Evolutionary conservation across 768 basidiomycete species (phyloP).

Genomic region (Pisolithus microcarpus): DNA sequence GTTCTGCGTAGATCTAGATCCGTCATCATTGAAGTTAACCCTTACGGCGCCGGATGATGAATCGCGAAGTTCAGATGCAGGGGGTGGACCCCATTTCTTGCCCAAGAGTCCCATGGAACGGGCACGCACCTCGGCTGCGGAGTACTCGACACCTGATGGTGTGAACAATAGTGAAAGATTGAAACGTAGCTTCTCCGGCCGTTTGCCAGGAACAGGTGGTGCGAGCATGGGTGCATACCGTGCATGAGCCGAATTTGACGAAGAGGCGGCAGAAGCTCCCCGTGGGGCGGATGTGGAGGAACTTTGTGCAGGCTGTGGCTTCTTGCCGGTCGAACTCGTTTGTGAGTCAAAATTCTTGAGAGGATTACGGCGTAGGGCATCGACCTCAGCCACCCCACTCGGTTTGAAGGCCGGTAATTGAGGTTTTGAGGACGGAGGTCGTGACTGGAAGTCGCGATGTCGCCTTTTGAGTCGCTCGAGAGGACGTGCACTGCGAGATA

Average conservation of each 20-base stretch:
- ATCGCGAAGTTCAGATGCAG: slow-evolving; percentile 32
- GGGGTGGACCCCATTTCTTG: slow-evolving; percentile 77
- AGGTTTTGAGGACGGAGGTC: slow-evolving; percentile 28
- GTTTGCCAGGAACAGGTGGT: slow-evolving; percentile 59
- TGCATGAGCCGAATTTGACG: slow-evolving; percentile 24
- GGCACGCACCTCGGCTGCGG: slow-evolving; percentile 77
- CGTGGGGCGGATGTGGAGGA: slow-evolving; percentile 13
- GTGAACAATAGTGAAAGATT: slow-evolving; percentile 65
- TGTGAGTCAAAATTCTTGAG: slow-evolving; percentile 29
- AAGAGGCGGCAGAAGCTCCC: slow-evolving; percentile 31
- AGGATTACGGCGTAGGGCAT: slow-evolving; percentile 28
- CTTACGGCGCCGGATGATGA: slow-evolving; percentile 31
- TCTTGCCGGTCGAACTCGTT: slow-evolving; percentile 27
- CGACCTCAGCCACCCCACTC: slow-evolving; percentile 21
- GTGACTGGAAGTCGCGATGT: slow-evolving; percentile 72
- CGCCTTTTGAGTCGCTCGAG: slow-evolving; percentile 75
- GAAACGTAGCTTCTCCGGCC: slow-evolving; percentile 65
- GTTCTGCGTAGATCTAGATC: slow-evolving; percentile 37
- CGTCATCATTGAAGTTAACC: slow-evolving; percentile 59
- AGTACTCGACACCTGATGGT: slow-evolving; percentile 74
- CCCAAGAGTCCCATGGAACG: slow-evolving; percentile 75
- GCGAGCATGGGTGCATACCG: slow-evolving; percentile 71
- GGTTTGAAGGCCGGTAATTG: slow-evolving; percentile 18
- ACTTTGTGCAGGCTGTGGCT: neutral
- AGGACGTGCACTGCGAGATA: slow-evolving; percentile 75